A percentile compares a stretch with the other conserved stretches of the same genome.
Evolutionary conservation across 176 grass and related monocot genomes (phyloP).

Genomic region (Oryza officinalis): DNA sequence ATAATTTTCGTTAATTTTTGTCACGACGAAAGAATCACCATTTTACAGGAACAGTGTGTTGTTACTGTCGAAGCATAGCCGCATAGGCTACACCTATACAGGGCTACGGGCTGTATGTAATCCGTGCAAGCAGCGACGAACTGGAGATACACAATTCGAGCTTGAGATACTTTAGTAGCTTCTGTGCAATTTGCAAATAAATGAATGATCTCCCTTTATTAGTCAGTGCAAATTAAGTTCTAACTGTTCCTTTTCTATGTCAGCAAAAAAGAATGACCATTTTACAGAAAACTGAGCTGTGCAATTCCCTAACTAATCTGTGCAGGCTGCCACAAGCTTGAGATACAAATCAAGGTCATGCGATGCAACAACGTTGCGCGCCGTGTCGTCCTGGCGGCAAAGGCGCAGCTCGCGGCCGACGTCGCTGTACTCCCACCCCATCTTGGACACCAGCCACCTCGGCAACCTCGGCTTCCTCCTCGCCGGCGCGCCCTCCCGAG

Average conservation of each 20-base stretch:
- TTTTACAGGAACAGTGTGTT: too few relatives aligned
- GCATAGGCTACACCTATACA: too few relatives aligned
- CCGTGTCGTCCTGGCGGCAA: not conserved
- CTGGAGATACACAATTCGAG: too few relatives aligned
- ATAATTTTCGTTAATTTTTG: too few relatives aligned
- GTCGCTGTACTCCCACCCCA: conserved; percentile 61
- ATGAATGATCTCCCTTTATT: too few relatives aligned
- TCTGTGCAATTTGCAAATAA: too few relatives aligned
- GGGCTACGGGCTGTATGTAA: too few relatives aligned
- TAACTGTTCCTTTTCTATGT: not conserved
- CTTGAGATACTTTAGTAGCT: too few relatives aligned
- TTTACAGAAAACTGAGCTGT: not conserved
- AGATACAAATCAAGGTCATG: conserved; percentile 60
- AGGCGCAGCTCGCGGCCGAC: conserved; percentile 57
- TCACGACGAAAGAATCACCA: too few relatives aligned
- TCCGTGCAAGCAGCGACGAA: too few relatives aligned
- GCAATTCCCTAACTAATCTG: not conserved
- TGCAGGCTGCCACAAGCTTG: conserved; percentile 43
- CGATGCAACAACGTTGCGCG: conserved; percentile 42
- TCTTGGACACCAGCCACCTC: conserved; percentile 46
- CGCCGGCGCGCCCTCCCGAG: not conserved
- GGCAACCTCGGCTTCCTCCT: not conserved
- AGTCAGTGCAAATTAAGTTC: too few relatives aligned
- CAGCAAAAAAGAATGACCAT: not conserved
- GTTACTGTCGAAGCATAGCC: too few relatives aligned